phyloP scores from a whole-genome alignment of 164 flowering plant genomes.

The Macadamia tetraphylla region DNA sequence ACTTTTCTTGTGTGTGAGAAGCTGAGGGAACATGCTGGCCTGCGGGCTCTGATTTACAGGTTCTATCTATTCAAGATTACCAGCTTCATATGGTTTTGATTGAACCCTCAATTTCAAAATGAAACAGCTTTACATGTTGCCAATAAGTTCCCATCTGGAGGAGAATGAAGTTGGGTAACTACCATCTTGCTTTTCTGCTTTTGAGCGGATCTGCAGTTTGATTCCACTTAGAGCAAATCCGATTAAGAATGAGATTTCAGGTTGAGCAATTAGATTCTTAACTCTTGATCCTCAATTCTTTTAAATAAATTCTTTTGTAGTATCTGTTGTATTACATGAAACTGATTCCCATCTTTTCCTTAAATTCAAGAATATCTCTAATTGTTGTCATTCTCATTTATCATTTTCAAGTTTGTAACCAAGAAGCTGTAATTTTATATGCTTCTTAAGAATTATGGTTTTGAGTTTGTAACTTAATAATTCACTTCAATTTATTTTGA shows the following conservation, averaged over 20 bases:
- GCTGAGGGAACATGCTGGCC: constrained; percentile 68
- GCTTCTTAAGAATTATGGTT: not conserved
- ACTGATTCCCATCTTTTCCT: no score
- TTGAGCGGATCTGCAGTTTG: not conserved
- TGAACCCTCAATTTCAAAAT: not conserved
- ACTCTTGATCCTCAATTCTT: not conserved
- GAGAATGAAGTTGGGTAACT: not conserved
- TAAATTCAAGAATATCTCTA: no score
- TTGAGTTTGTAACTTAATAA: no score
- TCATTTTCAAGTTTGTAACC: not conserved
- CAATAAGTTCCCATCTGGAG: not conserved
- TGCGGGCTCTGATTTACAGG: constrained; percentile 43
- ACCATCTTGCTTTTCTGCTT: not conserved
- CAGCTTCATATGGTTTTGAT: not conserved
- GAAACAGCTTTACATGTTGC: not conserved
- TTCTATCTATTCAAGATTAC: not conserved
- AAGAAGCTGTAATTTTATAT: not conserved
- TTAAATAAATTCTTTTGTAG: not conserved
- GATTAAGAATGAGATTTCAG: not conserved
- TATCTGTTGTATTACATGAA: not conserved
- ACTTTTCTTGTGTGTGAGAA: constrained; percentile 83
- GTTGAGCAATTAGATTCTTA: not conserved
- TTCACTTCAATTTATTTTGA: no score
- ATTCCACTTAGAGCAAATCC: not conserved
- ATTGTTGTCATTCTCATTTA: not conserved